A percentile compares a stretch with the other conserved stretches of the same genome.
These are phyloP conservation scores for Aspergillus asperescens DNA, from an alignment of 495 filamentous ascomycete genomes.

Conservation along the genomic window DNA sequence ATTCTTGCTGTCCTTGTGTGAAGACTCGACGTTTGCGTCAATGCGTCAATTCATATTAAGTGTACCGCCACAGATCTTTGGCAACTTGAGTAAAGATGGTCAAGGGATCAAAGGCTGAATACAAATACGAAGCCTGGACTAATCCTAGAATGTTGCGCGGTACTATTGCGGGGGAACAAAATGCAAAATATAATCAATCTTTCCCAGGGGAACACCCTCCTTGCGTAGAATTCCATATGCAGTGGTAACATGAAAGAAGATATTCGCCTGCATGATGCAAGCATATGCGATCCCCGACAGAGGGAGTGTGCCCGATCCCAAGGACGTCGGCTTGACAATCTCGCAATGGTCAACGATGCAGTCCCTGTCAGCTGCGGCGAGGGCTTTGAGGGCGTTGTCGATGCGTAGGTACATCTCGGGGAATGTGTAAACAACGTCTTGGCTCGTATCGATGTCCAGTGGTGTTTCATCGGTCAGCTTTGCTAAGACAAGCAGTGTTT, in stretches of 20 bases:
- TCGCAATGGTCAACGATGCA: conserved; percentile 26
- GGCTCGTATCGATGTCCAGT: conserved; percentile 28
- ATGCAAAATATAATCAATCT: conserved; percentile 49
- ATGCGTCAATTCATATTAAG: too few species aligned
- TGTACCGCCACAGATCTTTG: too few species aligned
- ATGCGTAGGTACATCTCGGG: conserved; percentile 39
- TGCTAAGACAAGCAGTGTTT: conserved; percentile 26
- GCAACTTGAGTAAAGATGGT: too few species aligned
- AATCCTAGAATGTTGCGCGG: too few species aligned
- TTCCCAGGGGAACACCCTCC: conserved; percentile 53
- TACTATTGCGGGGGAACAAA: too few species aligned
- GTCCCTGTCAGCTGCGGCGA: conserved; percentile 37
- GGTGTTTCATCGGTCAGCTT: conserved; percentile 31
- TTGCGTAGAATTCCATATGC: conserved; percentile 53
- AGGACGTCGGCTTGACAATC: conserved; percentile 3
- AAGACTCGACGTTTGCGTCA: too few species aligned
- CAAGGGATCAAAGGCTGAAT: too few species aligned
- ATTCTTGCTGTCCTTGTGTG: too few species aligned
- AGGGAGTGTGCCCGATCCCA: conserved; percentile 7
- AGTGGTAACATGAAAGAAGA: conserved; percentile 55
- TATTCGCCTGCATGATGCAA: conserved; percentile 46
- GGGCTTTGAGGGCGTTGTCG: conserved; percentile 32
- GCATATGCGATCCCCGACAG: conserved; percentile 31
- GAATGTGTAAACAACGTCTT: conserved; percentile 35
- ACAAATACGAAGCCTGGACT: too few species aligned